phyloP scores from a whole-genome alignment of 75 land plant species.

The Pinus albicaulis region DNA sequence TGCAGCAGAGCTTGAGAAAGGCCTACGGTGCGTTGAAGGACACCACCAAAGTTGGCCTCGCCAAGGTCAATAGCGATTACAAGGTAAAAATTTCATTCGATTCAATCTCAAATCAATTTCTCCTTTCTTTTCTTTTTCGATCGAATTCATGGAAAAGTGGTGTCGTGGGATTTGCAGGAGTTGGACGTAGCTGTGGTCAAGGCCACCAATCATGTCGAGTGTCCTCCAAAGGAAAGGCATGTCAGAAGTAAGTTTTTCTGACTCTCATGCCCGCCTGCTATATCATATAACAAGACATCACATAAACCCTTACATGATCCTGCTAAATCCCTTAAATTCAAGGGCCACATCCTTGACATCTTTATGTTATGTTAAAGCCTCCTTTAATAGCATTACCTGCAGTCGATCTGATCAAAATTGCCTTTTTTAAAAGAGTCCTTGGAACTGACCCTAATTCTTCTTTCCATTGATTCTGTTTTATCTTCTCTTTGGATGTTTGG shows the following conservation, averaged over 20 bases:
- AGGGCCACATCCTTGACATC: too few species aligned
- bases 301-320: too few species aligned
- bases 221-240: slow-evolving; percentile 97
- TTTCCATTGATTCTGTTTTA: not conserved
- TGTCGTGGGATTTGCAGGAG: slow-evolving; percentile 48
- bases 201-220: slow-evolving; percentile 94
- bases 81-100: slow-evolving; percentile 38
- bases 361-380: too few species aligned
- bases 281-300: too few species aligned
- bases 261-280: too few species aligned
- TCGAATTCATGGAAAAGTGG: not conserved
- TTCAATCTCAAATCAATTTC: not conserved
- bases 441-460: not conserved
- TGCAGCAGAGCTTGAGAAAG: slow-evolving; percentile 71
- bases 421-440: too few species aligned
- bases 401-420: too few species aligned
- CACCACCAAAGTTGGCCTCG: slow-evolving; percentile 88
- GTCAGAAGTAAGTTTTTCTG: slow-evolving; percentile 68
- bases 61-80: slow-evolving; percentile 91
- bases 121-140: slow-evolving; percentile 1
- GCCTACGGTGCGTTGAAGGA: slow-evolving; percentile 90
- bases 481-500: too few species aligned
- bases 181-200: slow-evolving; percentile 96
- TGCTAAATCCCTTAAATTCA: too few species aligned
- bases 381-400: too few species aligned